Evolutionary conservation across 805 yeast genomes (phyloP).

Genomic region (Pichia californica): DNA sequence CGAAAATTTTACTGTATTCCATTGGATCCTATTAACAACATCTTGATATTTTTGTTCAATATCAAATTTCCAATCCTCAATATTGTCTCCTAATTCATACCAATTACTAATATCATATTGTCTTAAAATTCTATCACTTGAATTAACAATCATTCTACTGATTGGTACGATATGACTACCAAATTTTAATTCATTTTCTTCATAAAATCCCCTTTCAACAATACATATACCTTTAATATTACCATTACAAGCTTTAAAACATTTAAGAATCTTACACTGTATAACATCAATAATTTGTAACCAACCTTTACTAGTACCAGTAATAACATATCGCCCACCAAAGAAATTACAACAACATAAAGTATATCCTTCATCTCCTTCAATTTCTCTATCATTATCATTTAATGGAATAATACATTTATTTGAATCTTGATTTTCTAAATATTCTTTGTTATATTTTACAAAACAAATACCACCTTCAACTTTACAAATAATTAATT

Average conservation of each 20-base stretch:
- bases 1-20: constrained; percentile 77
- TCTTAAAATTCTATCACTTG: constrained; percentile 71
- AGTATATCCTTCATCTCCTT: constrained; percentile 6
- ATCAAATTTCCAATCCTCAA: constrained; percentile 37
- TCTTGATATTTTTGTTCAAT: constrained; percentile 83
- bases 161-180: constrained; percentile 27
- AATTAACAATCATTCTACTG: constrained; percentile 59
- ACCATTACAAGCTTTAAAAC: constrained; percentile 50
- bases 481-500: constrained; percentile 5
- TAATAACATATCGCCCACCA: constrained; percentile 48
- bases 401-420: constrained; percentile 16
- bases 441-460: neutral
- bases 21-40: constrained; percentile 78
- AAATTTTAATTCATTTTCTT: neutral
- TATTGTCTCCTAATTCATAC: constrained; percentile 18
- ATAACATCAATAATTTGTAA: constrained; percentile 41
- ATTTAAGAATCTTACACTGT: constrained; percentile 32
- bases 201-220: constrained; percentile 34
- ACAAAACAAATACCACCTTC: constrained; percentile 6
- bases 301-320: constrained; percentile 82
- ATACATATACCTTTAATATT: constrained; percentile 64
- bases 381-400: neutral
- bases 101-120: constrained; percentile 41
- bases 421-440: constrained; percentile 14
- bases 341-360: constrained; percentile 16